Evolutionary conservation across 2,329 filamentous ascomycete genomes (phyloP).

Genomic region (Stachybotrys chlorohalonatus): DNA sequence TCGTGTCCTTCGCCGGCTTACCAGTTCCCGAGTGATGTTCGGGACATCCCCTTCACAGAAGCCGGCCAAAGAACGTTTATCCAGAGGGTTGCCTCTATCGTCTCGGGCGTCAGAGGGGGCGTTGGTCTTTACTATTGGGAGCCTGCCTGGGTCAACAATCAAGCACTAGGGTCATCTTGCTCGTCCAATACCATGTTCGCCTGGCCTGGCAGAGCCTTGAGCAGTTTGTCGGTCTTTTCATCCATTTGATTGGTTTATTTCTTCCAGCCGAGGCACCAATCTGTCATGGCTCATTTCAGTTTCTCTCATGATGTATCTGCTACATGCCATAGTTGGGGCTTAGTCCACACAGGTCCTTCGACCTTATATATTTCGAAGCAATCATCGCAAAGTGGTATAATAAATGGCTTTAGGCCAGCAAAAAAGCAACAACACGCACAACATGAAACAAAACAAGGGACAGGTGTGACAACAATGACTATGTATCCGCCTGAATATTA

Average conservation of each 20-base stretch:
- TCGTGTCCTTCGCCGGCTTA: constrained; percentile 49
- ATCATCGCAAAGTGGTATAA: constrained; percentile 19
- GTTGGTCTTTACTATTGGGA: constrained; percentile 66
- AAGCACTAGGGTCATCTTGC: constrained; percentile 55
- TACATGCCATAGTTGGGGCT: background rate
- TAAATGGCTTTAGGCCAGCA: constrained; percentile 12
- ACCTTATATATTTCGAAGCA: background rate
- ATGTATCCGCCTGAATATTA: background rate
- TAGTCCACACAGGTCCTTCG: background rate
- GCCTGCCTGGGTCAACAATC: constrained; percentile 61
- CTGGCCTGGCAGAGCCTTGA: constrained; percentile 42
- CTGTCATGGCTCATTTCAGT: background rate
- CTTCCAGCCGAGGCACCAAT: background rate
- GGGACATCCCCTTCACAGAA: constrained; percentile 50
- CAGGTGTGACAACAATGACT: background rate
- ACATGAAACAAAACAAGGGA: background rate
- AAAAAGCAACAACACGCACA: background rate
- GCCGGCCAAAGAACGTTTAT: constrained; percentile 56
- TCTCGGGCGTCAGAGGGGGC: constrained; percentile 43
- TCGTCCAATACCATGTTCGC: constrained; percentile 54
- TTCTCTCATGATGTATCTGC: background rate
- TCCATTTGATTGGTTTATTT: background rate
- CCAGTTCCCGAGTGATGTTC: constrained; percentile 51
- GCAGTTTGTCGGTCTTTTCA: constrained; percentile 46
- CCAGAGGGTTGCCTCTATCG: constrained; percentile 46